A percentile compares a stretch with the other conserved stretches of the same genome.
These are phyloP conservation scores for Pseudognaphalium luteoalbum DNA, from an alignment of 129 eudicot genomes.

Conservation along the genomic window DNA sequence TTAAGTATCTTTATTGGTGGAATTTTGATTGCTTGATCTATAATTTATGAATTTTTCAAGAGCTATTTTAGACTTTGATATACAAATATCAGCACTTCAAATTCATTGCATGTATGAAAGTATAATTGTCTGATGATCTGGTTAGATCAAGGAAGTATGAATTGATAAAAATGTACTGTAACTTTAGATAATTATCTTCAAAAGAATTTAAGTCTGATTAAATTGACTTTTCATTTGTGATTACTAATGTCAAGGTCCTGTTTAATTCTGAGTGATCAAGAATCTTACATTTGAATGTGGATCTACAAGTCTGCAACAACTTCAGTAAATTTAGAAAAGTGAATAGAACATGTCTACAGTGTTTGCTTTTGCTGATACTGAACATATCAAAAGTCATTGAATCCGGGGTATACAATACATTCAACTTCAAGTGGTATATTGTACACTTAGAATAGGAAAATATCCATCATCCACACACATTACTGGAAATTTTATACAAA, in stretches of 20 bases:
- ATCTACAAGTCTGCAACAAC: neutral
- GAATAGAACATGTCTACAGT: neutral
- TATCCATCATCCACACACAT: neutral
- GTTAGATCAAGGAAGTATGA: neutral
- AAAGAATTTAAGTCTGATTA: no score
- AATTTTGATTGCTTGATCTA: constrained; percentile 14
- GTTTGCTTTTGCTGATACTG: constrained; percentile 4
- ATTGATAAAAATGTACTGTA: no score
- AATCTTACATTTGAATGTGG: neutral
- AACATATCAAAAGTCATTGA: neutral
- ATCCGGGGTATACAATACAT: neutral
- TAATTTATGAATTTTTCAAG: neutral
- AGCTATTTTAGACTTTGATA: neutral
- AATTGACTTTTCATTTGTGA: no score
- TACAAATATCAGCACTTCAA: neutral
- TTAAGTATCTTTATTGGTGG: neutral
- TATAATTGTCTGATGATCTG: constrained; percentile 2
- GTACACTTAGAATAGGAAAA: neutral
- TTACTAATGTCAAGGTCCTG: neutral
- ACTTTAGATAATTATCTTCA: no score
- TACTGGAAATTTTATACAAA: neutral
- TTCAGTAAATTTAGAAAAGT: neutral
- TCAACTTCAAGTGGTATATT: neutral
- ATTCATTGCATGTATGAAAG: constrained; percentile 22
- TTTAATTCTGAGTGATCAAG: neutral